Conservation (phyloP, 306 rosid genomes). For the Corylus americana region DNA sequence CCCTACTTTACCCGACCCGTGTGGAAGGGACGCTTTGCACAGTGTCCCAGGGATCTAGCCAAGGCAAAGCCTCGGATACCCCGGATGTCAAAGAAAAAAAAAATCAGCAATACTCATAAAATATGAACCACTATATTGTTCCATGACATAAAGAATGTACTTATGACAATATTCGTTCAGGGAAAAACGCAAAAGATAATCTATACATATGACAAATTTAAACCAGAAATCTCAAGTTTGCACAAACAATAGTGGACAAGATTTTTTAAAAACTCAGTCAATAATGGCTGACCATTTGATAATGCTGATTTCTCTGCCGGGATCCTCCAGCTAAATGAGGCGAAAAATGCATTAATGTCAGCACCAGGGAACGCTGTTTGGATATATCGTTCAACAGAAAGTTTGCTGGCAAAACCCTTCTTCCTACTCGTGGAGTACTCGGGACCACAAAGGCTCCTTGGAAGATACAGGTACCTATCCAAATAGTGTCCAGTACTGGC, state of each 20-base stretch:
- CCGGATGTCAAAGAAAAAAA: no score
- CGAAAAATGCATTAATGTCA: constrained; percentile 53
- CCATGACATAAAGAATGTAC: not conserved
- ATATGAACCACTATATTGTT: not conserved
- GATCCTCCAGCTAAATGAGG: constrained; percentile 78
- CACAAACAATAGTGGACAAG: not conserved
- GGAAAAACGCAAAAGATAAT: not conserved
- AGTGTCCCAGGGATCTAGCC: no score
- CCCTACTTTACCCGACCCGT: no score
- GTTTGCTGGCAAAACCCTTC: constrained; percentile 68
- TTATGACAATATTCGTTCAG: not conserved
- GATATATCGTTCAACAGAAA: constrained; percentile 62
- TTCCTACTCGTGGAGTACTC: constrained; percentile 26
- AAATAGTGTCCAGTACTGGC: constrained; percentile 49
- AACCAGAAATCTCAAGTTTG: not conserved
- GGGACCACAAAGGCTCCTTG: constrained; percentile 30
- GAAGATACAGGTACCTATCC: constrained; percentile 81
- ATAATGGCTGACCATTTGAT: constrained; percentile 42
- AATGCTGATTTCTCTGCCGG: constrained; percentile 46
- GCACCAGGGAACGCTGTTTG: constrained; percentile 41
- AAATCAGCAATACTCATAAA: not conserved
- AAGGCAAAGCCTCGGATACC: no score
- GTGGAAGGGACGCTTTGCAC: no score
- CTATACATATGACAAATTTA: not conserved
- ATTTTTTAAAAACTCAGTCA: not conserved